Base-by-base conservation (phyloP, 2,329 filamentous ascomycete species). In the Sporothrix globosa region DNA sequence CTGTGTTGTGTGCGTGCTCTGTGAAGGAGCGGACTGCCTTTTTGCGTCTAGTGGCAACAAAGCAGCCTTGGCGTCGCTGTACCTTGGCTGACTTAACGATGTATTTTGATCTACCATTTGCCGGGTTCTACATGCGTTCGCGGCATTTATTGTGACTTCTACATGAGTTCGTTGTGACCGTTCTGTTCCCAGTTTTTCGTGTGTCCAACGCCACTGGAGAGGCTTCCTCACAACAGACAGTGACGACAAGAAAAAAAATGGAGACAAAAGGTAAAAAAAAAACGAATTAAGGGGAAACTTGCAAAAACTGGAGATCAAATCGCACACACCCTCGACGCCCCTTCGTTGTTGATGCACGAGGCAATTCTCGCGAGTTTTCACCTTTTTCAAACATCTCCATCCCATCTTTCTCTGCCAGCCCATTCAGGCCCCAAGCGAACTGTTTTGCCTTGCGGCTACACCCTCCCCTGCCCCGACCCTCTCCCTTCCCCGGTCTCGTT, bases 291-390 rank as follows among this genome's bases (percentile, higher is more conserved):
- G 6, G 34, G 34, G 34, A 5, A 44, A 17, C 10, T 7, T 17
- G 10, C 41, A 44, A 44, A 56, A 56, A 54, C 13, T 56, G 39
- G 52, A 41, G 34, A 44, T 52, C 21, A 44, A 34, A 13, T 39
- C 27, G 44, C 27, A 66, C 63, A 39, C 44, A 50, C 65, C 34
- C 27, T 21, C 48, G 39, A 41, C 54, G 27, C 27, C 24, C 46
- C 44, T 24, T 41, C 39, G 10, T 60, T 17, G 30, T 27, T 14
- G 11, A 27, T 14, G 21, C 39, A 63, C 58, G 58, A 63, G 58
- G 58, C 58, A 27, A 27, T 66, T 52, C 61, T 66, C 61, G 61
- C 58, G 58, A 63, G 61, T 66, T 58, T 56, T 68, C 67, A 48
- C 54, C 67, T 61, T 50, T 61, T 69, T 56, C 60, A 69, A 30